Conservation (phyloP, 2,329 filamentous ascomycete species). For the Onygenales sp. region DNA sequence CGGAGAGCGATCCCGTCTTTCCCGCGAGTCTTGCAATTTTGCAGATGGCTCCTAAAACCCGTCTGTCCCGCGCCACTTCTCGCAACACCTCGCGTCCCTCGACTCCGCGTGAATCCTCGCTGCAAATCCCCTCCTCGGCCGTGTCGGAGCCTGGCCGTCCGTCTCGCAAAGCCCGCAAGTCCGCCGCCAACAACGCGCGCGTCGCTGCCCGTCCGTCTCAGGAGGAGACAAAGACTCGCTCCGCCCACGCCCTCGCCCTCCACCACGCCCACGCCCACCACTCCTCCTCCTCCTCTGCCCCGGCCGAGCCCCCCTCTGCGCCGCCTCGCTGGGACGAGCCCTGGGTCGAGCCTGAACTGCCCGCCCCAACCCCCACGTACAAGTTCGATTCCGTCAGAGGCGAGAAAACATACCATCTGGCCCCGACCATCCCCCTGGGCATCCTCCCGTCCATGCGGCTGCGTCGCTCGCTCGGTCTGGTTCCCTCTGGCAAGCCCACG, state of each 20-base stretch:
- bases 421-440: not conserved
- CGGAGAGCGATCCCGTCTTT: constrained; percentile 2
- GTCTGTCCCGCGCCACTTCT: constrained; percentile 22
- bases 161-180: constrained; percentile 21
- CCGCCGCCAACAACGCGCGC: constrained; percentile 19
- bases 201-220: constrained; percentile 15
- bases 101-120: constrained; percentile 18
- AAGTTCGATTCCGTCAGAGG: not conserved
- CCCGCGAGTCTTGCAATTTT: constrained; percentile 3
- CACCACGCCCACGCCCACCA: not conserved
- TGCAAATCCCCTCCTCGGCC: constrained; percentile 14
- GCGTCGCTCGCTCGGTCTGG: not conserved
- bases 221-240: constrained; percentile 6
- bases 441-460: not conserved
- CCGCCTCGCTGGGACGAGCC: not conserved
- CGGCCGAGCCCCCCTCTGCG: not conserved
- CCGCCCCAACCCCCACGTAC: not conserved
- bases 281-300: not conserved
- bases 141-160: constrained; percentile 20
- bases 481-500: not conserved
- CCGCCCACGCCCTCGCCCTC: not conserved
- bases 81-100: constrained; percentile 23
- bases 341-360: not conserved
- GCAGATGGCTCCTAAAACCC: constrained; percentile 26
- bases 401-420: not conserved